These are phyloP conservation scores for Fomitopsis schrenkii DNA, from an alignment of 1,284 basidiomycete species.

Conservation along the genomic window DNA sequence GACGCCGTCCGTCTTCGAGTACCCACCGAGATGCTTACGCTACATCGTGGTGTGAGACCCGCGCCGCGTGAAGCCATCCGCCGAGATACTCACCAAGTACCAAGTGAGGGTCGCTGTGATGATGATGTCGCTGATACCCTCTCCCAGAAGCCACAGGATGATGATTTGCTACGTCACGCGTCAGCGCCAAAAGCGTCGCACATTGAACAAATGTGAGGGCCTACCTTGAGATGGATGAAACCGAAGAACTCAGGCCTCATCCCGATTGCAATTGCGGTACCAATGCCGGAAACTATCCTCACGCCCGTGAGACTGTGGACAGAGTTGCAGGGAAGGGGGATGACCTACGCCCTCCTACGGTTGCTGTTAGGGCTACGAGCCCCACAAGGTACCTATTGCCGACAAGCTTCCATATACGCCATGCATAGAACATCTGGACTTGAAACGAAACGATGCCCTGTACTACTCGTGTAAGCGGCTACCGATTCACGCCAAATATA, in stretches of 20 bases:
- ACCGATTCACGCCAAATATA: too few relatives aligned
- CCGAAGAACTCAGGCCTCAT: not conserved
- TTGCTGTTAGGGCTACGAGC: not conserved
- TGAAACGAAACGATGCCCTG: not conserved
- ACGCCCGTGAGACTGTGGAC: not conserved
- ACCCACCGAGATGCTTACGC: not conserved
- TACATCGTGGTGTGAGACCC: not conserved
- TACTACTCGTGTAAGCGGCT: not conserved
- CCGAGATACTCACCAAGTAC: not conserved
- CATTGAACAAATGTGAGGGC: not conserved
- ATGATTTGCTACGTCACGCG: not conserved
- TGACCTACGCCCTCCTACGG: not conserved
- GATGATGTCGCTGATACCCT: constrained; percentile 1
- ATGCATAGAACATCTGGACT: constrained; percentile 1
- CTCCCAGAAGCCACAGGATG: not conserved
- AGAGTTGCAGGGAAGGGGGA: not conserved
- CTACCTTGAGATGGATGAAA: not conserved
- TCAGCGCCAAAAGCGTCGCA: not conserved
- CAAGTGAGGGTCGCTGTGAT: not conserved
- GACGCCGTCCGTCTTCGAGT: not conserved
- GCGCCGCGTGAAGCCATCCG: too few relatives aligned
- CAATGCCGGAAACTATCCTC: not conserved
- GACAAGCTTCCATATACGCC: not conserved
- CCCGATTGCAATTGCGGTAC: not conserved
- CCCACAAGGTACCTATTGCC: not conserved